A percentile compares a stretch with the other conserved stretches of the same genome.
Conservation (phyloP, 306 rosid genomes). For the Cucumis cinereus region DNA sequence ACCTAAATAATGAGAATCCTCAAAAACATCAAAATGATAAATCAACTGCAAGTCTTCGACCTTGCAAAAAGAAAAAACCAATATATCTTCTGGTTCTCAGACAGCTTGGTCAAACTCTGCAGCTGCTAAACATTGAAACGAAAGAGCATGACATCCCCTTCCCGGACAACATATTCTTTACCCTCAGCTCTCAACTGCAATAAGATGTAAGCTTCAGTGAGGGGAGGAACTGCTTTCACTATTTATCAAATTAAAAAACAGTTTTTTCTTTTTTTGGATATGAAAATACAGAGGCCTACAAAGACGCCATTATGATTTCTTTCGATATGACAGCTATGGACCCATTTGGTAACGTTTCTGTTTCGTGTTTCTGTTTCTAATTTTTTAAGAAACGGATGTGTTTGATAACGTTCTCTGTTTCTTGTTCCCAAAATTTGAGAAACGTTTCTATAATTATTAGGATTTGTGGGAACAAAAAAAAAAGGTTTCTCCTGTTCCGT, state of each 20-base stretch:
- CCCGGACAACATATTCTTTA: constrained; percentile 80
- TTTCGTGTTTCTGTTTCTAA: no score
- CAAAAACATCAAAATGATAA: background rate
- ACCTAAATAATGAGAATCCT: background rate
- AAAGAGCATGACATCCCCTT: constrained; percentile 93
- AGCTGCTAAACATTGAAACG: constrained; percentile 70
- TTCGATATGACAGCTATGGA: background rate
- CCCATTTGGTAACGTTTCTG: no score
- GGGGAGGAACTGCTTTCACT: background rate
- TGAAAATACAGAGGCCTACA: background rate
- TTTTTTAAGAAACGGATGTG: no score
- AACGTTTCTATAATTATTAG: no score
- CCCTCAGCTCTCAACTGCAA: constrained; percentile 95
- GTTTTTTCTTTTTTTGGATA: background rate
- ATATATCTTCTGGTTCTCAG: background rate
- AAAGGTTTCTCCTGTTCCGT: no score
- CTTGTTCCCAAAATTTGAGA: no score
- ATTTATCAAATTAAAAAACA: background rate
- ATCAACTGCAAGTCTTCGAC: background rate
- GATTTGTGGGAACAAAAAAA: no score
- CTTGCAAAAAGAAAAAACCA: background rate
- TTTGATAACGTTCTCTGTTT: no score
- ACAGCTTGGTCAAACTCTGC: background rate
- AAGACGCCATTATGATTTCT: background rate
- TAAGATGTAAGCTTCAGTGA: constrained; percentile 4